Evolutionary conservation across 164 flowering plant species (phyloP).

Genomic region (Macadamia integrifolia): DNA sequence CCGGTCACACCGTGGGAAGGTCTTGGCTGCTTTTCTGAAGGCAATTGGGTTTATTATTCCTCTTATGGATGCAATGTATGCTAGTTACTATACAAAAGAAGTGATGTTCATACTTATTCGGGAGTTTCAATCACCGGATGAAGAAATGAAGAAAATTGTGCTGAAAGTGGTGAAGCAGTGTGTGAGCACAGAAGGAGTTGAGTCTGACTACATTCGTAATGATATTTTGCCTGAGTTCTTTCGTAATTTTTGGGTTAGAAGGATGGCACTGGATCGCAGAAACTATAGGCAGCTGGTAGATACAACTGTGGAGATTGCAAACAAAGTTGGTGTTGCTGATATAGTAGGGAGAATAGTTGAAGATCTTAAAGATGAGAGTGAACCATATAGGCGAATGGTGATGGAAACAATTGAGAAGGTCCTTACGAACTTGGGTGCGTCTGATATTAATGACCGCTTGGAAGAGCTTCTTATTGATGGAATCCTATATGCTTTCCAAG

Average conservation of each 20-base stretch:
- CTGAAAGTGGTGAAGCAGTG: constrained; percentile 96
- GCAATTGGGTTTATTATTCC: constrained; percentile 98
- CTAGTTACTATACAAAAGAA: constrained; percentile 95
- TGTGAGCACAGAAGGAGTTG: constrained; percentile 97
- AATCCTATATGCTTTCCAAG: constrained; percentile 96
- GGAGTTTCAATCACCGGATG: constrained; percentile 98
- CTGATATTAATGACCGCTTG: constrained; percentile 89
- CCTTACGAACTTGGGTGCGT: constrained; percentile 86
- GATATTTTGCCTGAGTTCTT: constrained; percentile 96
- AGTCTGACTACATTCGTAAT: constrained; percentile 76
- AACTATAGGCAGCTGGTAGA: constrained; percentile 95
- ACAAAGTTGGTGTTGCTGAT: constrained; percentile 95
- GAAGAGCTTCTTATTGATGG: constrained; percentile 97
- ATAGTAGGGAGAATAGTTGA: constrained; percentile 93
- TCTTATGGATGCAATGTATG: constrained; percentile 96
- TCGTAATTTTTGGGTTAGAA: constrained; percentile 88
- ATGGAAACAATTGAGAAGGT: constrained; percentile 99
- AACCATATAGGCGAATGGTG: constrained; percentile 97
- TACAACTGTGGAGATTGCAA: constrained; percentile 95
- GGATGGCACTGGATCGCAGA: constrained; percentile 96
- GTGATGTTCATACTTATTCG: constrained; percentile 89
- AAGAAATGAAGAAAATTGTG: constrained; percentile 99
- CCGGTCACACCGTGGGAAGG: constrained; percentile 95
- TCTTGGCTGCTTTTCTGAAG: constrained; percentile 95
- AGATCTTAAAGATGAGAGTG: constrained; percentile 99